Conservation (phyloP, 257 asterid genomes). For the Solanum appendiculatum region DNA sequence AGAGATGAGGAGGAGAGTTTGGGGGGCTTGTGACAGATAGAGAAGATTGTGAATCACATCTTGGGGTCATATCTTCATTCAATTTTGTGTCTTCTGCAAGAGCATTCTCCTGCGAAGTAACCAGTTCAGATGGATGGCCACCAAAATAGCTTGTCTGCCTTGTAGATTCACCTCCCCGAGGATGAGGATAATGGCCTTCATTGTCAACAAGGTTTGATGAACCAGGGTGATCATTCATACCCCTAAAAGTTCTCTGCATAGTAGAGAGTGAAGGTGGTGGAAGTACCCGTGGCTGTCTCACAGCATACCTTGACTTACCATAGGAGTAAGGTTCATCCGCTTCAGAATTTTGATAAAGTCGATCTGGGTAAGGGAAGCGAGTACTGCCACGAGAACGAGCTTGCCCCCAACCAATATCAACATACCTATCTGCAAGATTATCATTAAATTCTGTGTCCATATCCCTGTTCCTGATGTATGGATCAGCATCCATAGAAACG, state of each 20-base stretch:
- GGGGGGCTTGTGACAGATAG: slow-evolving; percentile 97
- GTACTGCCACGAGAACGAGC: slow-evolving; percentile 32
- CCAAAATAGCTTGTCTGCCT: slow-evolving; percentile 37
- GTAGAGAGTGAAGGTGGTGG: slow-evolving; percentile 81
- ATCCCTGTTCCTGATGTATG: slow-evolving; percentile 50
- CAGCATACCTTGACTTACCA: slow-evolving; percentile 78
- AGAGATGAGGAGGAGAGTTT: slow-evolving; percentile 83
- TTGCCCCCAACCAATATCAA: slow-evolving; percentile 65
- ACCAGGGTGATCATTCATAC: slow-evolving; percentile 32
- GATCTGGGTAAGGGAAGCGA: slow-evolving; percentile 47
- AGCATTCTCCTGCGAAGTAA: slow-evolving; percentile 30
- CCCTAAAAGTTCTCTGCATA: slow-evolving; percentile 43
- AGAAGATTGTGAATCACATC: slow-evolving; percentile 94
- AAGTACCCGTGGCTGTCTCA: slow-evolving; percentile 90
- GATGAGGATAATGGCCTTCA: slow-evolving; percentile 21
- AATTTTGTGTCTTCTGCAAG: slow-evolving; percentile 34
- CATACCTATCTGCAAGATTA: slow-evolving; percentile 37
- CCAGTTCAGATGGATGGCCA: slow-evolving; percentile 37
- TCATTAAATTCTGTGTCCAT: slow-evolving; percentile 50
- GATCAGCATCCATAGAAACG: slow-evolving; percentile 42
- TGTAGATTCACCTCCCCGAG: slow-evolving; percentile 33
- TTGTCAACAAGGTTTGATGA: slow-evolving; percentile 37
- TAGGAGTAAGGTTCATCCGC: slow-evolving; percentile 51
- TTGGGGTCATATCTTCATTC: slow-evolving; percentile 23
- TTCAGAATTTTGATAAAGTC: slow-evolving; percentile 50